Conservation (phyloP, 2,329 filamentous ascomycete species). For the Microcera coccophila region DNA sequence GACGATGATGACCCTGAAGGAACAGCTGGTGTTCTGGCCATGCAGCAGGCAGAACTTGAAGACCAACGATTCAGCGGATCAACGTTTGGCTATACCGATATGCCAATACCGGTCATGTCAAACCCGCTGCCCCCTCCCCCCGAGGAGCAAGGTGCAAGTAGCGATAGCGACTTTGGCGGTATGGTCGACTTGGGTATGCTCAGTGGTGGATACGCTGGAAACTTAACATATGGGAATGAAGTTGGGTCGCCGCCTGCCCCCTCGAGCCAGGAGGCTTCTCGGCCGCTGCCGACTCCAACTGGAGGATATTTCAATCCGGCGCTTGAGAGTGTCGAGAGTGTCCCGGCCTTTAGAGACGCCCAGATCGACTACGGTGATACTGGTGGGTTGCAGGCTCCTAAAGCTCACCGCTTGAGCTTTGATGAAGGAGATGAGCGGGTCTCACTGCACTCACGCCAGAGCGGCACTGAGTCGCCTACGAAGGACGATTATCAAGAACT, state of each 20-base stretch:
- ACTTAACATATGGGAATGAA: constrained; percentile 48
- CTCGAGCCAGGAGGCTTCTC: constrained; percentile 41
- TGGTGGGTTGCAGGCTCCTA: constrained; percentile 79
- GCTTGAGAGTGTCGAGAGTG: constrained; percentile 27
- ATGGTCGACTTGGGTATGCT: constrained; percentile 69
- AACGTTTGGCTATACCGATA: constrained; percentile 31
- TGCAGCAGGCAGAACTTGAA: constrained; percentile 81
- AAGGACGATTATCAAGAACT: constrained; percentile 80
- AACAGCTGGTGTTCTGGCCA: constrained; percentile 74
- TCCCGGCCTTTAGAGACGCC: constrained; percentile 52
- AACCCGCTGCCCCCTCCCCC: constrained; percentile 43
- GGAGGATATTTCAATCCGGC: constrained; percentile 29
- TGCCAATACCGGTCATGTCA: constrained; percentile 29
- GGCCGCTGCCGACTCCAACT: constrained; percentile 46
- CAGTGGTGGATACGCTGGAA: constrained; percentile 64
- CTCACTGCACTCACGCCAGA: constrained; percentile 53
- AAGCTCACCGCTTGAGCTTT: constrained; percentile 73
- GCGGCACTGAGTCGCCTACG: constrained; percentile 60
- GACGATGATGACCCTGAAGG: constrained; percentile 89
- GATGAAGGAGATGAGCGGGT: constrained; percentile 77
- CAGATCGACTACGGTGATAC: constrained; percentile 84
- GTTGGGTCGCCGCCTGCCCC: constrained; percentile 40
- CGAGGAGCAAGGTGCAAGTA: constrained; percentile 49
- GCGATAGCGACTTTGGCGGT: constrained; percentile 66
- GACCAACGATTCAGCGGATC: constrained; percentile 47